phyloP scores from a whole-genome alignment of 192 early-diverging fungal species.

The Backusella luteola region DNA sequence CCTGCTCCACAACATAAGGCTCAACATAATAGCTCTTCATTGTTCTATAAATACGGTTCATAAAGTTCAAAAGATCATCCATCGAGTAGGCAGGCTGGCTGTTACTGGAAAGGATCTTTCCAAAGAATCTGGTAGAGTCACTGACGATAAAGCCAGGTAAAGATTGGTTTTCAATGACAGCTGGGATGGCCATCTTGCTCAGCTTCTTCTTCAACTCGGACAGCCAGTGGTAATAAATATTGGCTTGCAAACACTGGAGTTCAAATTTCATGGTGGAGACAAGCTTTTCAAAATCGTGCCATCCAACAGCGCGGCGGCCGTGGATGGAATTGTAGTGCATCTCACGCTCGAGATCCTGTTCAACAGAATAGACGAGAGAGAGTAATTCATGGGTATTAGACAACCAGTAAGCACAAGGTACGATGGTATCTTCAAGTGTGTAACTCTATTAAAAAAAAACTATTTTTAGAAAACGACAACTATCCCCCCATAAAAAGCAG shows the following conservation, averaged over 20 bases:
- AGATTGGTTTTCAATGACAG: constrained; percentile 94
- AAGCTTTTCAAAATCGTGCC: constrained; percentile 74
- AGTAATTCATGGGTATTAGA: constrained; percentile 95
- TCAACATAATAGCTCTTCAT: constrained; percentile 99
- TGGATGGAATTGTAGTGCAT: constrained; percentile 64
- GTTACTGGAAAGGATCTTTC: constrained; percentile 80
- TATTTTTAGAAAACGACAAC: too few species aligned
- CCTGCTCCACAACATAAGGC: constrained; percentile 85
- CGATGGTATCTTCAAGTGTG: constrained; percentile 76
- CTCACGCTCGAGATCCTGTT: constrained; percentile 62
- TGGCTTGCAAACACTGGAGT: constrained; percentile 87
- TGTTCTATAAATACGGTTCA: constrained; percentile 91
- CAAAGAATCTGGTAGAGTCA: constrained; percentile 86
- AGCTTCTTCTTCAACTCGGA: constrained; percentile 95
- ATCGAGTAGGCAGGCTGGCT: constrained; percentile 82
- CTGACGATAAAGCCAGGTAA: constrained; percentile 94
- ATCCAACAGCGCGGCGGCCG: constrained; percentile 50
- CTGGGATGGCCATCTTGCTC: constrained; percentile 92
- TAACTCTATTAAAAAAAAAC: constrained; percentile 35
- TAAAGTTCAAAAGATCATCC: constrained; percentile 91
- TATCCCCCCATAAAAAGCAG: too few species aligned
- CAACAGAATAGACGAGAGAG: constrained; percentile 77
- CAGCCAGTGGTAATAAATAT: constrained; percentile 98
- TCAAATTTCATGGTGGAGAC: constrained; percentile 87
- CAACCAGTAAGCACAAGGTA: constrained; percentile 91